A percentile compares a stretch with the other conserved stretches of the same genome.
Evolutionary conservation across 1,284 basidiomycete genomes (phyloP).

Genomic region (Ganoderma boninense): DNA sequence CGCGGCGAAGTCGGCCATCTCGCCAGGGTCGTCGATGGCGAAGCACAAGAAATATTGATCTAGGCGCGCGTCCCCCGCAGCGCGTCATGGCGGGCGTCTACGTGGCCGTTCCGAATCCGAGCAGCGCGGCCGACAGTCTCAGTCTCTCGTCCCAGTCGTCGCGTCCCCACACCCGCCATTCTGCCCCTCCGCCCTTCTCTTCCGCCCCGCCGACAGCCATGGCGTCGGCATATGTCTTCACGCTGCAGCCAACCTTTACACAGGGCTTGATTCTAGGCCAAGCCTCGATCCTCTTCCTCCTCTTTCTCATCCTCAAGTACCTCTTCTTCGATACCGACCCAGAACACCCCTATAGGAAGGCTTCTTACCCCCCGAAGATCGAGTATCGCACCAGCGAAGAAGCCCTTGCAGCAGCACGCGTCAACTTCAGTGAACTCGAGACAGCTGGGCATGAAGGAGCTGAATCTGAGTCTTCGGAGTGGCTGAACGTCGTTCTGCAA

Average conservation of each 20-base stretch:
- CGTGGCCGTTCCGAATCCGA: conserved; percentile 10
- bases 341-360: conserved; percentile 58
- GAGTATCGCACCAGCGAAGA: conserved; percentile 41
- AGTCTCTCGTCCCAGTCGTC: conserved; percentile 1
- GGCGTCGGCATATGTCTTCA: conserved; percentile 71
- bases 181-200: conserved; percentile 3
- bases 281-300: conserved; percentile 75
- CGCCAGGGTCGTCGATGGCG: not conserved
- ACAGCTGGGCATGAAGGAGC: conserved; percentile 15
- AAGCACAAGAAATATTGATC: not conserved
- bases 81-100: conserved; percentile 13
- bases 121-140: not conserved
- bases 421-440: conserved; percentile 17
- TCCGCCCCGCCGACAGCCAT: conserved; percentile 43
- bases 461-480: conserved; percentile 70
- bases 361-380: conserved; percentile 65
- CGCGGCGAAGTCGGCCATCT: conserved; percentile 45
- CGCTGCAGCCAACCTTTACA: conserved; percentile 83
- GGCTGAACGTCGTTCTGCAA: conserved; percentile 76
- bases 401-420: conserved; percentile 8
- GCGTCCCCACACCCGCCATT: conserved; percentile 13
- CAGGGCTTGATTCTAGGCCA: conserved; percentile 85
- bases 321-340: conserved; percentile 78
- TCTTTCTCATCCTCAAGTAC: conserved; percentile 79
- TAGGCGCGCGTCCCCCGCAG: not conserved